These are phyloP conservation scores for Suillus decipiens DNA, from an alignment of 768 basidiomycete genomes.

Conservation along the genomic window DNA sequence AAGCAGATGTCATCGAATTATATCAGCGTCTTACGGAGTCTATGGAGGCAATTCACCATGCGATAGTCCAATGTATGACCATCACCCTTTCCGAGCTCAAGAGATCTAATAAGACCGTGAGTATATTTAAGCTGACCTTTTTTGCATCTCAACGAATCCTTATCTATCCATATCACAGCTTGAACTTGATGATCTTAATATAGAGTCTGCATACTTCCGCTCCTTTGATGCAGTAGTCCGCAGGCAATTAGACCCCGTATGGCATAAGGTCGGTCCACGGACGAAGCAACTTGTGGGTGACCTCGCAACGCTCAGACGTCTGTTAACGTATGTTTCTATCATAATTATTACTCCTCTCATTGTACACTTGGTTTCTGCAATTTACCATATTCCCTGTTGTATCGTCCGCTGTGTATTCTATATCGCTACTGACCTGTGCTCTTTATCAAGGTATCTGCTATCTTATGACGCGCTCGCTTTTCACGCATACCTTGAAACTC, in stretches of 20 bases:
- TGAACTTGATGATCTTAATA: conserved; percentile 88
- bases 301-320: conserved; percentile 78
- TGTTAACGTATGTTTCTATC: conserved; percentile 63
- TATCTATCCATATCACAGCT: conserved; percentile 50
- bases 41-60: conserved; percentile 92
- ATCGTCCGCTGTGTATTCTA: neutral
- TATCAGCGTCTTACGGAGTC: conserved; percentile 81
- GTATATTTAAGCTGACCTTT: conserved; percentile 9
- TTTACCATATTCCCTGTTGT: neutral
- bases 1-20: conserved; percentile 91
- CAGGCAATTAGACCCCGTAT: conserved; percentile 87
- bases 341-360: conserved; percentile 2
- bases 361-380: neutral
- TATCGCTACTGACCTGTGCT: conserved; percentile 16
- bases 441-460: conserved; percentile 66
- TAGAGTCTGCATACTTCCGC: conserved; percentile 92
- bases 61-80: conserved; percentile 93
- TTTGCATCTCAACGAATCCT: neutral
- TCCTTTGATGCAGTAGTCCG: conserved; percentile 91
- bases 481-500: conserved; percentile 87
- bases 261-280: conserved; percentile 94
- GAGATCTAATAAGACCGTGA: conserved; percentile 75
- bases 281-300: conserved; percentile 92
- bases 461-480: conserved; percentile 91
- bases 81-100: conserved; percentile 88